phyloP scores from a whole-genome alignment of 2,329 filamentous ascomycete species.

The Venturia effusa region DNA sequence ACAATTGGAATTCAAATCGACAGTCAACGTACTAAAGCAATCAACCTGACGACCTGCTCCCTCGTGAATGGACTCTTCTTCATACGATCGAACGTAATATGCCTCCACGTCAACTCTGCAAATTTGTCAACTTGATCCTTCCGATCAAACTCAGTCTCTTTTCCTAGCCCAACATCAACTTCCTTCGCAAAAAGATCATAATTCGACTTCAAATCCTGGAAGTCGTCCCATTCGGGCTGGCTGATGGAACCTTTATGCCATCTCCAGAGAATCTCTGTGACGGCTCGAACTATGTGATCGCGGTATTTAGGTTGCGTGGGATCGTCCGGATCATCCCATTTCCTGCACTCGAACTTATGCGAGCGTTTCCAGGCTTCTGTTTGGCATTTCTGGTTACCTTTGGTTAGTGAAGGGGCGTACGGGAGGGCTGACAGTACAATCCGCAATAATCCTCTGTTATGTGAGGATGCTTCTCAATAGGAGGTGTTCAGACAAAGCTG shows the following conservation, averaged over 20 bases:
- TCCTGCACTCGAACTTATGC: constrained; percentile 50
- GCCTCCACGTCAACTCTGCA: not conserved
- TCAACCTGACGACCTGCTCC: not conserved
- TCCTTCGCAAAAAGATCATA: constrained; percentile 21
- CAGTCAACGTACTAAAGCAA: not conserved
- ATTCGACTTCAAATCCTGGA: constrained; percentile 38
- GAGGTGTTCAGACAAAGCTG: not conserved
- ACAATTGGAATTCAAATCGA: not conserved
- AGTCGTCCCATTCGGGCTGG: constrained; percentile 30
- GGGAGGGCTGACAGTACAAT: too few species aligned
- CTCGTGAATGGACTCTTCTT: not conserved
- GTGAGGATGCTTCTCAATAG: not conserved
- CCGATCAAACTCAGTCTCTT: not conserved
- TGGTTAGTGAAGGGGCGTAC: not conserved
- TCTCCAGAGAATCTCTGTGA: constrained; percentile 42
- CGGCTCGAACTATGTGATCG: constrained; percentile 47
- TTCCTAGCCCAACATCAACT: not conserved
- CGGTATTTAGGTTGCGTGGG: constrained; percentile 26
- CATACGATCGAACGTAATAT: constrained; percentile 2
- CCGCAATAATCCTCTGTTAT: too few species aligned
- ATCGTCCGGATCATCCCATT: constrained; percentile 32
- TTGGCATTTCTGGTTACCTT: constrained; percentile 43
- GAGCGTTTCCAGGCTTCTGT: constrained; percentile 45
- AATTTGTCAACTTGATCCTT: not conserved
- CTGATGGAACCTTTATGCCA: constrained; percentile 27